Conservation (phyloP, 1,284 basidiomycete genomes). For the Exobasidium rhododendri region DNA sequence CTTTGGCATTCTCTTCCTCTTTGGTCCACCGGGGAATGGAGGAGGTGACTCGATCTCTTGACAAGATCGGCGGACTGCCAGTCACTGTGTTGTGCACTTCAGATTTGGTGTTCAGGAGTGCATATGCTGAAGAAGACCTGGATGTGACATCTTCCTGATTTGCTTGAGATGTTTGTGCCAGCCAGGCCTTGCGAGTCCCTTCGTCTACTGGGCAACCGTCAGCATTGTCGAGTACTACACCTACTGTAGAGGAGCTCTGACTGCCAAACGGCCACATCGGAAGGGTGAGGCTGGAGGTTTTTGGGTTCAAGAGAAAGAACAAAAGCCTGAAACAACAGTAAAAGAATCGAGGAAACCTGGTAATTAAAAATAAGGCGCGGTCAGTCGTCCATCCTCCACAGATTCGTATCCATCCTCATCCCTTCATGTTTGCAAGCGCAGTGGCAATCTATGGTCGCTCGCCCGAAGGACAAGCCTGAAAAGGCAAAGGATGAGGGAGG, state of each 20-base stretch:
- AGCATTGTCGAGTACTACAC: not conserved
- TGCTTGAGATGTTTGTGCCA: slow-evolving; percentile 48
- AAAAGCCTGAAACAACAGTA: too few relatives aligned
- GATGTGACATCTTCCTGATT: slow-evolving; percentile 23
- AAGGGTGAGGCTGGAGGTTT: not conserved
- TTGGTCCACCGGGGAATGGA: slow-evolving; percentile 70
- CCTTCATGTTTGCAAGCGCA: too few relatives aligned
- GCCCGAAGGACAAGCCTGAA: not conserved
- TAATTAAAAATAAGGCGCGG: too few relatives aligned
- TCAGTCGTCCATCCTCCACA: too few relatives aligned
- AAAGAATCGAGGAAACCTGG: too few relatives aligned
- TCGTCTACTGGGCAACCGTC: slow-evolving; percentile 72
- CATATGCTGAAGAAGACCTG: slow-evolving; percentile 21
- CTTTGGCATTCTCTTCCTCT: slow-evolving; percentile 14
- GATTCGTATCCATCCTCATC: too few relatives aligned
- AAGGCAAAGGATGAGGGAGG: not conserved
- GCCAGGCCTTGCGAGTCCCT: slow-evolving; percentile 52
- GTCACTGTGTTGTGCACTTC: slow-evolving; percentile 17
- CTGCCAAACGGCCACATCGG: not conserved
- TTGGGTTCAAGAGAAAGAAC: not conserved
- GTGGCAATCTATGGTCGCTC: too few relatives aligned
- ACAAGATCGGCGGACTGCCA: slow-evolving; percentile 54
- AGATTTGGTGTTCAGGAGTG: not conserved
- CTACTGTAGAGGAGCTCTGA: not conserved
- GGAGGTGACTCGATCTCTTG: slow-evolving; percentile 71